Evolutionary conservation across 257 asterid species (phyloP).

Genomic region (Forsythia suspensa): DNA sequence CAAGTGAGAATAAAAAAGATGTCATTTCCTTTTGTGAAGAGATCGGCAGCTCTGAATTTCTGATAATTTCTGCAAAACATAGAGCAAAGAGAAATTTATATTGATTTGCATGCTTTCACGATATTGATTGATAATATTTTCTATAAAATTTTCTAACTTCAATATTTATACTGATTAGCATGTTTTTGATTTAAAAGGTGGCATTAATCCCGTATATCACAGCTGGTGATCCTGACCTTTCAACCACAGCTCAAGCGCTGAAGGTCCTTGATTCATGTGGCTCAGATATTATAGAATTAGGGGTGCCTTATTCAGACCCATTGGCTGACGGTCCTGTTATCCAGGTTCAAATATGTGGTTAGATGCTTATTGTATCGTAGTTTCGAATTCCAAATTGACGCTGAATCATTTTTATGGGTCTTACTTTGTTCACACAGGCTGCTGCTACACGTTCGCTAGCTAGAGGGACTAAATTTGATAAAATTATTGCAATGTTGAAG

Average conservation of each 20-base stretch:
- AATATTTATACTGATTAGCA: conserved; percentile 11
- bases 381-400: neutral
- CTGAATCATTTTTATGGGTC: conserved; percentile 4
- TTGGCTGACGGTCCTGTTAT: conserved; percentile 96
- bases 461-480: conserved; percentile 68
- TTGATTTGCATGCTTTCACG: neutral
- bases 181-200: conserved; percentile 54
- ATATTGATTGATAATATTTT: neutral
- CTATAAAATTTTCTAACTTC: neutral
- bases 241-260: conserved; percentile 80
- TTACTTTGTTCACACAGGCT: conserved; percentile 47
- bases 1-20: too few species aligned
- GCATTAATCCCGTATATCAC: conserved; percentile 86
- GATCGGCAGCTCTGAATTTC: too few species aligned
- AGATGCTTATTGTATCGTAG: neutral
- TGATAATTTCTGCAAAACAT: neutral
- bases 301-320: conserved; percentile 96
- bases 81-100: neutral
- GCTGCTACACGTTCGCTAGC: conserved; percentile 80
- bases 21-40: too few species aligned
- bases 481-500: conserved; percentile 73
- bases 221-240: conserved; percentile 89
- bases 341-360: conserved; percentile 49
- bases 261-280: conserved; percentile 87
- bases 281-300: conserved; percentile 80